A percentile compares a stretch with the other conserved stretches of the same genome.
Evolutionary conservation across 2,329 filamentous ascomycete species (phyloP).

Genomic region (Colletotrichum cereale): DNA sequence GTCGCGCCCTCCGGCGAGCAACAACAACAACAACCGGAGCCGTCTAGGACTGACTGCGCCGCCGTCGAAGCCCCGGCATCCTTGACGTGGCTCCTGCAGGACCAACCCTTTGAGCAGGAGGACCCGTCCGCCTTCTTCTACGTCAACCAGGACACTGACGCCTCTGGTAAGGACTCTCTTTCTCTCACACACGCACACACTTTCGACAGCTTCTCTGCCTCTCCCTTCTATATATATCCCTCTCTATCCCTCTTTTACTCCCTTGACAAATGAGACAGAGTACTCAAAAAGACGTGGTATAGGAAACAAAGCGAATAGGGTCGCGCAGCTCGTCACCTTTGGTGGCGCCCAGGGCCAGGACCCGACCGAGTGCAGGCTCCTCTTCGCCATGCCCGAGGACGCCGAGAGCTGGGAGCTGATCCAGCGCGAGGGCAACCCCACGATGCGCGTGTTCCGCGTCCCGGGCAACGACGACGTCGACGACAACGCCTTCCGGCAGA

Average conservation of each 20-base stretch:
- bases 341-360: slow-evolving; percentile 1
- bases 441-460: slow-evolving; percentile 28
- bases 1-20: background rate
- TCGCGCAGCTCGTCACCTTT: slow-evolving; percentile 39
- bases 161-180: slow-evolving; percentile 20
- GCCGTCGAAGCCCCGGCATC: slow-evolving; percentile 30
- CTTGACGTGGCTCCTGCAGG: slow-evolving; percentile 35
- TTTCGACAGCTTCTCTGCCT: background rate
- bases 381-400: slow-evolving; percentile 39
- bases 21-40: background rate
- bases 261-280: slow-evolving; percentile 1
- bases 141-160: slow-evolving; percentile 39
- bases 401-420: slow-evolving; percentile 40
- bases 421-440: slow-evolving; percentile 36
- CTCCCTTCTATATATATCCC: background rate
- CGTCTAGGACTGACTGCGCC: slow-evolving; percentile 19
- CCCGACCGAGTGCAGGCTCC: slow-evolving; percentile 22
- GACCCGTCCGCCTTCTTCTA: slow-evolving; percentile 40
- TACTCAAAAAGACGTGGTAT: slow-evolving; percentile 14
- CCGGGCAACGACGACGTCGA: slow-evolving; percentile 12
- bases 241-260: background rate
- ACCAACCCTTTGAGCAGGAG: slow-evolving; percentile 39
- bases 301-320: slow-evolving; percentile 38
- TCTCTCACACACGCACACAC: too few species aligned
- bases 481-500: slow-evolving; percentile 6